Conservation (phyloP, 768 basidiomycete species). For the Fomitopsis serialis region DNA sequence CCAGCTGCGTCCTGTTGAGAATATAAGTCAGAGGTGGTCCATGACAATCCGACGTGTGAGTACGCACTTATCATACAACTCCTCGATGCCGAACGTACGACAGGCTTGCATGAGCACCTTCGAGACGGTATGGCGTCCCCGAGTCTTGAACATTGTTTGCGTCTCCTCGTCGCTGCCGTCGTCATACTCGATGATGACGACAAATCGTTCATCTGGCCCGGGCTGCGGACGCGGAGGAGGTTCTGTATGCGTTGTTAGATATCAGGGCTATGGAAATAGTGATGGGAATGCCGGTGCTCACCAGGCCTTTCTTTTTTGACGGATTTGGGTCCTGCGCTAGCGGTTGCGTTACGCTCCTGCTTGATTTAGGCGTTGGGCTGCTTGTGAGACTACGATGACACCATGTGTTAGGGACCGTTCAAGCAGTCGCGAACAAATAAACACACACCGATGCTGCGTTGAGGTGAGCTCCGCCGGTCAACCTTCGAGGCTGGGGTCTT, state of each 20-base stretch:
- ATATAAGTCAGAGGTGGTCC: background rate
- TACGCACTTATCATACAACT: slow-evolving; percentile 11
- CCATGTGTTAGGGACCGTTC: too few relatives aligned
- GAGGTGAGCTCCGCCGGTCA: background rate
- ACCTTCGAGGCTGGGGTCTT: background rate
- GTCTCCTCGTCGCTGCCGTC: slow-evolving; percentile 8
- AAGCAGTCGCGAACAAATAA: too few relatives aligned
- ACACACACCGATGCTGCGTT: background rate
- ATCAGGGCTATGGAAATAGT: too few relatives aligned
- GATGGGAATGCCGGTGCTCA: background rate
- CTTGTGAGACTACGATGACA: background rate
- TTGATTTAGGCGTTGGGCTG: background rate
- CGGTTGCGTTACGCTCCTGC: background rate
- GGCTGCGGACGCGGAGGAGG: background rate
- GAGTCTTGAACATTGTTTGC: slow-evolving; percentile 34
- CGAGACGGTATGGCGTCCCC: slow-evolving; percentile 34
- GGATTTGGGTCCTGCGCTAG: background rate
- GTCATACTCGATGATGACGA: slow-evolving; percentile 16
- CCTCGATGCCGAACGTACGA: slow-evolving; percentile 32
- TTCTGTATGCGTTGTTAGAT: background rate
- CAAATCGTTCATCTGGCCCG: slow-evolving; percentile 13
- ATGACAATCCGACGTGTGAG: background rate
- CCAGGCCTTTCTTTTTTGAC: background rate
- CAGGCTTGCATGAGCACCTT: slow-evolving; percentile 39
- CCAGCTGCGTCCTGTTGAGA: slow-evolving; percentile 5